phyloP scores from a whole-genome alignment of 495 filamentous ascomycete genomes.

The Diplogelasinospora grovesii region DNA sequence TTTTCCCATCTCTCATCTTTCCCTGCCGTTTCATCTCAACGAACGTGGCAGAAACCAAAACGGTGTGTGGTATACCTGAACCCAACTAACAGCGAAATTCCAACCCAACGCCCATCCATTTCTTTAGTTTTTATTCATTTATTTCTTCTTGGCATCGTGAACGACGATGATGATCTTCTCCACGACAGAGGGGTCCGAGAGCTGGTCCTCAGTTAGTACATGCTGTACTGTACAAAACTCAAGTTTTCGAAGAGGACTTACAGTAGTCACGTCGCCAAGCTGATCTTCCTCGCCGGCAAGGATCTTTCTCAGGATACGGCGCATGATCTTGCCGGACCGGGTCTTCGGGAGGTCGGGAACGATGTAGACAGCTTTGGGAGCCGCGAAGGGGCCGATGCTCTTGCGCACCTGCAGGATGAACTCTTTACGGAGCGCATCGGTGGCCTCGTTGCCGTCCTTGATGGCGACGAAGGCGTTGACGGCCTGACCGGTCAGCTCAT shows the following conservation, averaged over 20 bases:
- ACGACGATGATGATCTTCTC: slow-evolving; percentile 81
- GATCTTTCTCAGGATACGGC: slow-evolving; percentile 94
- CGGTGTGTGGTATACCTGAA: too few relatives aligned
- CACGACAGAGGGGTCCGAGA: slow-evolving; percentile 85
- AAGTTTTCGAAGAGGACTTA: slow-evolving; percentile 43
- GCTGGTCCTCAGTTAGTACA: slow-evolving; percentile 47
- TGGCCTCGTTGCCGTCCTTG: slow-evolving; percentile 76
- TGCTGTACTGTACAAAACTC: background rate
- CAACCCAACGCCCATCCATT: too few relatives aligned
- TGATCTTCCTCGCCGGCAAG: slow-evolving; percentile 94
- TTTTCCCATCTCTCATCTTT: too few relatives aligned
- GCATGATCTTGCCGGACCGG: slow-evolving; percentile 96
- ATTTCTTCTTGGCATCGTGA: slow-evolving; percentile 51
- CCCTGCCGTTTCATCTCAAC: too few relatives aligned
- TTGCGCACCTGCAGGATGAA: slow-evolving; percentile 91
- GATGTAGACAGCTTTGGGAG: slow-evolving; percentile 86
- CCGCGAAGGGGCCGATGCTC: slow-evolving; percentile 94
- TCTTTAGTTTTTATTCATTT: slow-evolving; percentile 12
- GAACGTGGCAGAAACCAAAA: too few relatives aligned
- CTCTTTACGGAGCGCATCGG: slow-evolving; percentile 83
- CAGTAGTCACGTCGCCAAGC: slow-evolving; percentile 86
- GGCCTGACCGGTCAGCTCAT: slow-evolving; percentile 92
- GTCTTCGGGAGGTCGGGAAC: slow-evolving; percentile 95
- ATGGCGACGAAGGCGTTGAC: slow-evolving; percentile 95
- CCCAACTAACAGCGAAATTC: background rate